These are phyloP conservation scores for Arabidopsis arenosa DNA, from an alignment of 345 rosid genomes.

Conservation along the genomic window DNA sequence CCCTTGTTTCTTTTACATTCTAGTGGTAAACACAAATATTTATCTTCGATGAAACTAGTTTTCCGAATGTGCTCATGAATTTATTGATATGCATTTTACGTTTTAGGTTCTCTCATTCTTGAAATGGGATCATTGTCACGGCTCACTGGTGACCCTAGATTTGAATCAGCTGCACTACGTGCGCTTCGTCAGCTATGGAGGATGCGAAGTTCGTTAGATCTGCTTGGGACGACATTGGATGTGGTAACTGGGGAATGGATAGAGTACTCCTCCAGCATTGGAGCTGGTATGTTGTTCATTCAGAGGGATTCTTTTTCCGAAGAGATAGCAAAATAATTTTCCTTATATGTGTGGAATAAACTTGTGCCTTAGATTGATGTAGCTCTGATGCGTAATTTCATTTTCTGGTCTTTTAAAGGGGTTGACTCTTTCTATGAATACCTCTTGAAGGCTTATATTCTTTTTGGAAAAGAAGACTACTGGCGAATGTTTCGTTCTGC, in stretches of 20 bases:
- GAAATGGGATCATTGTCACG: constrained; percentile 97
- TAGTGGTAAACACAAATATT: not conserved
- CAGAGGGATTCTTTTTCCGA: not conserved
- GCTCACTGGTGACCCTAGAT: constrained; percentile 86
- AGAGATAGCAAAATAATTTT: constrained; percentile 3
- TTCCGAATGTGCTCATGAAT: constrained; percentile 14
- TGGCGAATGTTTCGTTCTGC: constrained; percentile 98
- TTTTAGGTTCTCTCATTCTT: constrained; percentile 86
- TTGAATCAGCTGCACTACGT: constrained; percentile 84
- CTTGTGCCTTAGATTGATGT: constrained; percentile 16
- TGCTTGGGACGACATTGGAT: constrained; percentile 87
- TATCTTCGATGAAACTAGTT: constrained; percentile 8
- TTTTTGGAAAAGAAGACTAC: constrained; percentile 93
- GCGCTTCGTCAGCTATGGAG: constrained; percentile 94
- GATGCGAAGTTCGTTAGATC: constrained; percentile 90
- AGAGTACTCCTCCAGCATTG: constrained; percentile 90
- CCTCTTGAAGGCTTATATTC: constrained; percentile 87
- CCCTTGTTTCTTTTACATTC: constrained; percentile 34
- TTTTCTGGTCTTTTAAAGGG: constrained; percentile 61
- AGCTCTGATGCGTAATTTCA: constrained; percentile 23
- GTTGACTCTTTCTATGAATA: constrained; percentile 98
- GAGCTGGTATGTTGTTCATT: constrained; percentile 73
- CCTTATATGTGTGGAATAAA: constrained; percentile 18
- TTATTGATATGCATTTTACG: constrained; percentile 29
- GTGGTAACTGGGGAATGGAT: constrained; percentile 87